These are phyloP conservation scores for Acanthochlamys bracteata DNA, from an alignment of 106 monocot species.

Conservation along the genomic window DNA sequence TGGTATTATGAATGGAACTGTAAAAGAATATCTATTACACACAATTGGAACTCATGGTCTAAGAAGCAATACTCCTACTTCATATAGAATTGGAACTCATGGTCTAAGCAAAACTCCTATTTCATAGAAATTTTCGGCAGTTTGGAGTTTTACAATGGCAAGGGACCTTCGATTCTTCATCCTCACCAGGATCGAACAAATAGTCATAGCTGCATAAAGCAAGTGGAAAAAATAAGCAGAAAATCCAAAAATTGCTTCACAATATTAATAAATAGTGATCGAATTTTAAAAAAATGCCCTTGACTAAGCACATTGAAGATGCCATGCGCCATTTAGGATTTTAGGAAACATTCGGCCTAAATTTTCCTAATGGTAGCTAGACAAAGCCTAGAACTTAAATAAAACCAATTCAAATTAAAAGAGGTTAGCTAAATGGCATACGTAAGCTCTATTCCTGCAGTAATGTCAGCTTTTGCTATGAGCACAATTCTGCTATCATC, in stretches of 20 bases:
- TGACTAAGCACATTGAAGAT: not conserved
- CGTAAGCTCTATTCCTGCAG: slow-evolving; percentile 84
- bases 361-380: not conserved
- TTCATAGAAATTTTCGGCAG: slow-evolving; percentile 78
- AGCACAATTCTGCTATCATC: slow-evolving; percentile 73
- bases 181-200: slow-evolving; percentile 73
- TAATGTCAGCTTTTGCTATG: slow-evolving; percentile 69
- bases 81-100: too few species aligned
- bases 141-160: slow-evolving; percentile 66
- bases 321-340: too few species aligned
- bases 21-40: too few species aligned
- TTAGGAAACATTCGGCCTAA: too few species aligned
- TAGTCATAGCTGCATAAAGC: slow-evolving; percentile 59
- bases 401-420: not conserved
- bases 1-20: too few species aligned
- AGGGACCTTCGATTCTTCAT: slow-evolving; percentile 67
- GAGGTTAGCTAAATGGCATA: slow-evolving; percentile 13
- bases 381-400: not conserved
- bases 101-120: slow-evolving; percentile 21
- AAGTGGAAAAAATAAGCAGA: too few species aligned
- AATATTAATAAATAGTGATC: not conserved
- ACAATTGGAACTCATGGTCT: too few species aligned
- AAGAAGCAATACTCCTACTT: too few species aligned
- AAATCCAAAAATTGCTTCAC: too few species aligned
- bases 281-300: not conserved